phyloP scores from a whole-genome alignment of 805 yeast genomes.

The Cyberlindnera suaveolens region DNA sequence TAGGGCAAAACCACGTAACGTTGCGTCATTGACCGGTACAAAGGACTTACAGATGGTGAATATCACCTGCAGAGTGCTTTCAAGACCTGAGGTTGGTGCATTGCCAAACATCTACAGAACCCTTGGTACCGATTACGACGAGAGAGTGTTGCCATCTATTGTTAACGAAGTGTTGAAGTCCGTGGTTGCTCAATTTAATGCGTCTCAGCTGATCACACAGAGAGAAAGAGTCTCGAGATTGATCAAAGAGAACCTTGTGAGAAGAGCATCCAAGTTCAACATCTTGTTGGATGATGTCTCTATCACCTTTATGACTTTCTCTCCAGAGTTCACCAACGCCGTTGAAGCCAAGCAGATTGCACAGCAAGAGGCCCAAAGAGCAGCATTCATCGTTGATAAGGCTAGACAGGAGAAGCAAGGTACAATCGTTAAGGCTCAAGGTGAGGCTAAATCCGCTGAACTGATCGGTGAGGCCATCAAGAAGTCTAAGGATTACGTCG shows the following conservation, averaged over 20 bases:
- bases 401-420: conserved; percentile 98
- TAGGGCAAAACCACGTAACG: conserved; percentile 94
- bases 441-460: conserved; percentile 97
- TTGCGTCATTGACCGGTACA: conserved; percentile 94
- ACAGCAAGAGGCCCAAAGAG: conserved; percentile 98
- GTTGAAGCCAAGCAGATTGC: conserved; percentile 99
- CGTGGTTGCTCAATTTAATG: conserved; percentile 97
- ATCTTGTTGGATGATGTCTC: conserved; percentile 92
- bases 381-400: conserved; percentile 93
- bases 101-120: conserved; percentile 88
- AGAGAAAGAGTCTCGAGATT: conserved; percentile 92
- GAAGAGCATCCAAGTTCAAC: conserved; percentile 88
- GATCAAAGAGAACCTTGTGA: conserved; percentile 83
- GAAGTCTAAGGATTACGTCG: conserved; percentile 93
- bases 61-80: conserved; percentile 95
- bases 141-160: conserved; percentile 94
- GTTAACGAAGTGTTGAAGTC: conserved; percentile 95
- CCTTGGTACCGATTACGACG: conserved; percentile 91
- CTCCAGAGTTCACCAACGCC: conserved; percentile 95
- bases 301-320: conserved; percentile 91
- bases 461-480: conserved; percentile 98
- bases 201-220: conserved; percentile 97
- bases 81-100: conserved; percentile 75
- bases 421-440: conserved; percentile 92
- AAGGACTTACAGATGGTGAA: conserved; percentile 98